phyloP scores from a whole-genome alignment of 805 yeast species.

The Saturnispora quitensis region DNA sequence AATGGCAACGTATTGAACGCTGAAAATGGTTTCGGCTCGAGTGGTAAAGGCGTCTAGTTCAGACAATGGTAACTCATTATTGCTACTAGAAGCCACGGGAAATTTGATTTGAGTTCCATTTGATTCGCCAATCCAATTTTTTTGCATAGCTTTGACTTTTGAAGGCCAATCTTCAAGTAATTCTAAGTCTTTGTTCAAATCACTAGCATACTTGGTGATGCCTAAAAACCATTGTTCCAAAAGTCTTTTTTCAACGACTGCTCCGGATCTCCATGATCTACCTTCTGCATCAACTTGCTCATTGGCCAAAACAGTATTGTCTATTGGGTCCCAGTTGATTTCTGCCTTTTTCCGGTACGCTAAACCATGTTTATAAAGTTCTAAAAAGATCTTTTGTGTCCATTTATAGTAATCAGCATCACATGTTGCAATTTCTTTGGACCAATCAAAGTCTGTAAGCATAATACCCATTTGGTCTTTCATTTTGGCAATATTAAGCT shows the following conservation, averaged over 20 bases:
- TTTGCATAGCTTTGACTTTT: conserved; percentile 84
- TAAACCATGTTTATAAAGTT: conserved; percentile 62
- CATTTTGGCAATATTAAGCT: conserved; percentile 73
- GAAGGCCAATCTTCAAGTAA: conserved; percentile 72
- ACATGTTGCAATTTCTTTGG: conserved; percentile 79
- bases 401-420: conserved; percentile 81
- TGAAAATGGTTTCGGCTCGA: conserved; percentile 78
- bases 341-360: conserved; percentile 84
- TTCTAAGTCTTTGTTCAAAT: conserved; percentile 54
- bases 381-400: conserved; percentile 80
- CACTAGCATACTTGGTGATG: conserved; percentile 73
- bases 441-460: conserved; percentile 92
- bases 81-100: conserved; percentile 13
- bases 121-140: conserved; percentile 89
- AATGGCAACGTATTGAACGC: conserved; percentile 76
- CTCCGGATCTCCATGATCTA: conserved; percentile 95
- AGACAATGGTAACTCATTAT: conserved; percentile 12
- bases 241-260: conserved; percentile 72
- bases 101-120: conserved; percentile 67
- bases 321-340: conserved; percentile 97
- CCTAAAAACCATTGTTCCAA: conserved; percentile 92
- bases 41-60: conserved; percentile 65
- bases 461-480: conserved; percentile 68
- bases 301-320: conserved; percentile 87
- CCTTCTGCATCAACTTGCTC: conserved; percentile 94